Base-by-base conservation (phyloP, 208 protist species). In the Vickermania ingenoplastis region DNA sequence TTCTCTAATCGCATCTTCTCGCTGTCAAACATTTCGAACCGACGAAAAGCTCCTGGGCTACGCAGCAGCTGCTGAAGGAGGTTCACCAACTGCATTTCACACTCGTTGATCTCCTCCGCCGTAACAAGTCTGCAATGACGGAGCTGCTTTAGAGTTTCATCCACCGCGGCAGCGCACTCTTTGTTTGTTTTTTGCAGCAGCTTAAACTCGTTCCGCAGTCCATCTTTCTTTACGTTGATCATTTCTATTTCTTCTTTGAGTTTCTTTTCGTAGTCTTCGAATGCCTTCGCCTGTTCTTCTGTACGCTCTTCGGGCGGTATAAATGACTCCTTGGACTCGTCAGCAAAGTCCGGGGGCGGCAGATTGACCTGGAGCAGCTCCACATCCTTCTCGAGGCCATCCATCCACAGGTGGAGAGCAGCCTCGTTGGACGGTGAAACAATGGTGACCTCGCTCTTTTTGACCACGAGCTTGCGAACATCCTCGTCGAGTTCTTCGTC, bases 391-490 rank as follows among this genome's bases (percentile, higher is more conserved):
- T 95, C 88, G 23, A 96, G 83, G 51, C 88, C 86, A 57, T 94
- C 86, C 91, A 96, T 96, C 91, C 87, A 93, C 23, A 85, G 66
- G 31, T 82, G 78, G 27, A 96, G 68, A 0, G 86, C 91, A 14
- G 75, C 78, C 65, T 96, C 85, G 56, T 84, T 77, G 21, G 71
- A 62, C 4, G 80, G 73, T 3, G 77, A 82, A 49, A 69, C 70
- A 26, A 75, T 61, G 4, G 31, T 66, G 2, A 57, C 31, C 22
- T 55, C 56, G 22, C 62, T 41, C 11, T 64, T 63, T 24, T 72
- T 64, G 2, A 61, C 45, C 30, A 82, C 78, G 11, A 88, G 65
- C 21, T 70, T 70, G 14, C 74, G 79, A 36, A 76, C 63, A 58
- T 84, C 77, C 17, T 70, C 69, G 29, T 75, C 71, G 48, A 95